These are phyloP conservation scores for Chaetomiaceae sp. DNA, from an alignment of 2,329 filamentous ascomycete genomes.

Conservation along the genomic window DNA sequence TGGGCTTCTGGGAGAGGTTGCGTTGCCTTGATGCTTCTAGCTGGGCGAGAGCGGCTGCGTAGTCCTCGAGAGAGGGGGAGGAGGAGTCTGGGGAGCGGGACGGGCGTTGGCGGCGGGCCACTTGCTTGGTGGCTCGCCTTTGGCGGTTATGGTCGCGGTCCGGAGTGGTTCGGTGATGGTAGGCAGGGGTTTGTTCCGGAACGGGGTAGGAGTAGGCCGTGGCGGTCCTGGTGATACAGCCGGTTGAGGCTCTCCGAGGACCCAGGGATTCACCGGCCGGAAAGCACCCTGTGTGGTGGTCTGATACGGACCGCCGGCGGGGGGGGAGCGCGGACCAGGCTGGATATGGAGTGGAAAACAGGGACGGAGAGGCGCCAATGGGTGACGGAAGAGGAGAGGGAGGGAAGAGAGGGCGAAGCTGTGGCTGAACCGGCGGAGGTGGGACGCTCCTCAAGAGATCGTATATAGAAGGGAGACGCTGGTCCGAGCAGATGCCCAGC, in stretches of 20 bases:
- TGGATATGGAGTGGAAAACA: not conserved
- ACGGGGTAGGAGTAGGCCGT: not conserved
- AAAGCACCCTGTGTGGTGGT: not conserved
- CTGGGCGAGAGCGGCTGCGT: not conserved
- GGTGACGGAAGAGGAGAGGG: conserved; percentile 7
- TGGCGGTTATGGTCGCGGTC: not conserved
- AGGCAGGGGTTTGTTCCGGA: not conserved
- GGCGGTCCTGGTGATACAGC: not conserved
- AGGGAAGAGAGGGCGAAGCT: not conserved
- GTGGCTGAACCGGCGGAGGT: not conserved
- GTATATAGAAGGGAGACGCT: conserved; percentile 17
- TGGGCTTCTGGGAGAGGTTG: not conserved
- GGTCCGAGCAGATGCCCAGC: not conserved
- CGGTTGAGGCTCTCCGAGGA: conserved; percentile 1
- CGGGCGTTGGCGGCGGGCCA: not conserved
- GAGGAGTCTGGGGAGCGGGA: not conserved
- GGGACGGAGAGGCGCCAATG: not conserved
- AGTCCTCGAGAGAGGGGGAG: not conserved
- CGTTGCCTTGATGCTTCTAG: not conserved
- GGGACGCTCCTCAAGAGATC: conserved; percentile 12
- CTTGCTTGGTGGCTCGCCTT: conserved; percentile 2
- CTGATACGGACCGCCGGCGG: conserved; percentile 1
- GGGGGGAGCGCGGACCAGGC: not conserved
- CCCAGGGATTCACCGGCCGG: not conserved
- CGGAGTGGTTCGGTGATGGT: not conserved